phyloP scores from a whole-genome alignment of 2,329 filamentous ascomycete genomes.

The Aaosphaeria pasadenensis region DNA sequence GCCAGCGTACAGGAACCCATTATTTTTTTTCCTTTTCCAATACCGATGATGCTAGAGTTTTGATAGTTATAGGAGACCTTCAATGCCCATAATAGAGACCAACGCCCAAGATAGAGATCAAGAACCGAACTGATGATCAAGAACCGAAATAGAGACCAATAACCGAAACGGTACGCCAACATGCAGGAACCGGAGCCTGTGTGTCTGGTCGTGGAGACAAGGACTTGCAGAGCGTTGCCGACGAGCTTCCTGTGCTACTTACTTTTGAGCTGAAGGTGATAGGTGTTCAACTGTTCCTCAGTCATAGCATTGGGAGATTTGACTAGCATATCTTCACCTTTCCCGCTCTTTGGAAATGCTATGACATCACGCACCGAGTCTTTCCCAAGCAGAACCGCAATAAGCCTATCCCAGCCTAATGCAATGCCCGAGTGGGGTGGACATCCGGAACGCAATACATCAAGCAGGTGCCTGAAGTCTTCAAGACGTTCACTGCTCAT shows the following conservation, averaged over 20 bases:
- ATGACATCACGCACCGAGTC: slow-evolving; percentile 88
- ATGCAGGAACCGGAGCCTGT: slow-evolving; percentile 46
- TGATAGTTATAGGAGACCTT: no score
- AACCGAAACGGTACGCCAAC: no score
- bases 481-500: slow-evolving; percentile 70
- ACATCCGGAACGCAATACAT: slow-evolving; percentile 79
- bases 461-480: slow-evolving; percentile 81
- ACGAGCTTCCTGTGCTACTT: slow-evolving; percentile 37
- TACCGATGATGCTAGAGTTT: no score
- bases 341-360: slow-evolving; percentile 92
- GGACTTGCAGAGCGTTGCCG: slow-evolving; percentile 96
- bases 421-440: slow-evolving; percentile 94
- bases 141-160: no score
- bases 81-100: no score
- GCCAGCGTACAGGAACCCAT: no score
- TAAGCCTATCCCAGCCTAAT: slow-evolving; percentile 83
- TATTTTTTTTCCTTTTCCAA: no score
- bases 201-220: slow-evolving; percentile 93
- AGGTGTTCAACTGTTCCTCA: slow-evolving; percentile 56
- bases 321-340: slow-evolving; percentile 81
- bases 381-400: slow-evolving; percentile 74
- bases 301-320: slow-evolving; percentile 70
- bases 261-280: slow-evolving; percentile 49
- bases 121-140: no score
- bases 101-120: no score